These are phyloP conservation scores for Trichoderma reesei DNA, from an alignment of 495 filamentous ascomycete genomes.

Conservation along the genomic window DNA sequence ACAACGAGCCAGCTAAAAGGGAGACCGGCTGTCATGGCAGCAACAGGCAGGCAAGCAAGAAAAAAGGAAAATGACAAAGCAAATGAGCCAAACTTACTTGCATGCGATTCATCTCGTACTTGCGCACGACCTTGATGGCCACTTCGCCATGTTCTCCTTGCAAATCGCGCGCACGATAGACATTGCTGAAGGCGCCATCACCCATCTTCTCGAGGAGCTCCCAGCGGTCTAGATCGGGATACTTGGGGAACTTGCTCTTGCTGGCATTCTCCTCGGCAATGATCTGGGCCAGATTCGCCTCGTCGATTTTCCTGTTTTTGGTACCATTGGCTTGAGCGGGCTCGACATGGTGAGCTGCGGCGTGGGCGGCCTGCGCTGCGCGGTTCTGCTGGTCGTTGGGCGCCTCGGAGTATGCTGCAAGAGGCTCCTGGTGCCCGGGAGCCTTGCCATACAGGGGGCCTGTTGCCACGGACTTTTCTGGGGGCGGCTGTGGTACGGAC, in stretches of 20 bases:
- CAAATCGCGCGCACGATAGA: constrained; percentile 78
- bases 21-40: background rate
- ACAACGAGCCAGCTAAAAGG: constrained; percentile 15
- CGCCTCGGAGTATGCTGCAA: constrained; percentile 47
- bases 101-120: constrained; percentile 95
- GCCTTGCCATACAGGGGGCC: constrained; percentile 7
- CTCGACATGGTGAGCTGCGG: constrained; percentile 43
- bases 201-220: constrained; percentile 94
- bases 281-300: constrained; percentile 65
- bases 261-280: constrained; percentile 76
- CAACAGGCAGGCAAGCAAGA: constrained; percentile 25
- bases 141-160: constrained; percentile 63
- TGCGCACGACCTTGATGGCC: constrained; percentile 96
- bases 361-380: constrained; percentile 53
- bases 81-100: constrained; percentile 63
- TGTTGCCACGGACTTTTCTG: constrained; percentile 15
- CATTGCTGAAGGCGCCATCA: constrained; percentile 97
- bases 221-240: constrained; percentile 89
- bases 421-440: constrained; percentile 13
- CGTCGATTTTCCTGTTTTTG: constrained; percentile 48
- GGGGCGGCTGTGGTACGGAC: constrained; percentile 17
- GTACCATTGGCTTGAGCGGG: constrained; percentile 22
- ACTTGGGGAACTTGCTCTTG: constrained; percentile 77
- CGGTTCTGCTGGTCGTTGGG: constrained; percentile 51
- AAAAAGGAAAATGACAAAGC: constrained; percentile 19